Conservation (phyloP, 2,329 filamentous ascomycete genomes). For the Diaporthe capsici region DNA sequence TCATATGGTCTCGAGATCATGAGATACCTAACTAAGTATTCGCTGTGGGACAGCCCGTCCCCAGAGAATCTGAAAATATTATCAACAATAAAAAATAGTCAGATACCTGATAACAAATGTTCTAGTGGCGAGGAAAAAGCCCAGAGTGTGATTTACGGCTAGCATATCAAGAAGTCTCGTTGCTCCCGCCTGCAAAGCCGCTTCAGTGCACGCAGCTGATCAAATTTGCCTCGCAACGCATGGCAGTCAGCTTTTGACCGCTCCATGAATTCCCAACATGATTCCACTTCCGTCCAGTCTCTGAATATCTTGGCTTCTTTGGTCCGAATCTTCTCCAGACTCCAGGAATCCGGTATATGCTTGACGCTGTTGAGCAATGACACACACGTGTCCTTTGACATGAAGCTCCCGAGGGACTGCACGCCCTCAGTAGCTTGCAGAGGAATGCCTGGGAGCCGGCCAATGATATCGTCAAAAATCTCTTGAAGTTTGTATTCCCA, state of each 20-base stretch:
- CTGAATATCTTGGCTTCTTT: background rate
- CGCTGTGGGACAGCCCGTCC: fast-evolving
- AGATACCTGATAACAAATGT: no score
- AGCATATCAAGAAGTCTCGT: constrained; percentile 17
- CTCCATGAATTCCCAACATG: constrained; percentile 2
- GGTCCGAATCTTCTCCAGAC: background rate
- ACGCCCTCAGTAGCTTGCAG: background rate
- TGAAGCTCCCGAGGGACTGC: background rate
- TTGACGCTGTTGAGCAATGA: background rate
- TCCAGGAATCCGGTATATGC: background rate
- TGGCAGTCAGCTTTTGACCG: background rate
- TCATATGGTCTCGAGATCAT: no score
- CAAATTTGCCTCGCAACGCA: background rate
- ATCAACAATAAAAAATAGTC: no score
- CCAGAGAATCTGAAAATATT: no score
- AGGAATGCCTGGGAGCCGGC: background rate
- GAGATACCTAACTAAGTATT: no score
- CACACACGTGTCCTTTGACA: background rate
- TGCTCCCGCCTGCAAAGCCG: constrained; percentile 3
- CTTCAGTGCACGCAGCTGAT: background rate
- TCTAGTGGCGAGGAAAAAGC: no score
- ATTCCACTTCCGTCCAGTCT: constrained; percentile 1
- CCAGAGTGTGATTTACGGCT: background rate
- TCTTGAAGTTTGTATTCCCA: background rate
- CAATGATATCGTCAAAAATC: background rate